A percentile compares a stretch with the other conserved stretches of the same genome.
phyloP scores from a whole-genome alignment of 2,329 filamentous ascomycete species.

The Aureobasidium sp. region DNA sequence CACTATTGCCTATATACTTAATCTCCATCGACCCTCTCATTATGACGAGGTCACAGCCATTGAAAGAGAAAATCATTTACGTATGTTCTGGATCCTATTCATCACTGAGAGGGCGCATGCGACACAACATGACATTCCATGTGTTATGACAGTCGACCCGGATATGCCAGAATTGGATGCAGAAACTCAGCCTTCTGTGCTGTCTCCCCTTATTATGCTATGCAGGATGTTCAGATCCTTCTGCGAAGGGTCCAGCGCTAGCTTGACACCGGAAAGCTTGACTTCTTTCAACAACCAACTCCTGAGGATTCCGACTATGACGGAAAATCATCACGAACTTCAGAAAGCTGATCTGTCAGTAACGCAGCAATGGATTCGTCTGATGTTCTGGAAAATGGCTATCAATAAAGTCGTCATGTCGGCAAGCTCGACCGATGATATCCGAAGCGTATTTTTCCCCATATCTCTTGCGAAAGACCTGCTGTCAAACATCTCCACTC shows the following conservation, averaged over 20 bases:
- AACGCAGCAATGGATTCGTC: constrained; percentile 27
- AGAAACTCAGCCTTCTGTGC: constrained; percentile 6
- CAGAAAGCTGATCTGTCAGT: constrained; percentile 26
- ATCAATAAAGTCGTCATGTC: constrained; percentile 23
- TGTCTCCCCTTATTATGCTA: constrained; percentile 23
- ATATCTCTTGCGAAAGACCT: constrained; percentile 2
- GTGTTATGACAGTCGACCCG: constrained; percentile 17
- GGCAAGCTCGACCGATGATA: neutral
- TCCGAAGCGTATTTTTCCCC: constrained; percentile 14
- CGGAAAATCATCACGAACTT: constrained; percentile 19
- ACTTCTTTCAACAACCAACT: constrained; percentile 19
- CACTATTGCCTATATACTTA: constrained; percentile 24
- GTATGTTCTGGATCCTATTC: constrained; percentile 26
- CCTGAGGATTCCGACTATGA: constrained; percentile 9
- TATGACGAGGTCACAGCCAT: constrained; percentile 12
- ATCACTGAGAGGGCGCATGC: constrained; percentile 24
- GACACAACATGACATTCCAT: constrained; percentile 24
- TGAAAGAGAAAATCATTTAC: constrained; percentile 16
- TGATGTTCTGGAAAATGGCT: constrained; percentile 27
- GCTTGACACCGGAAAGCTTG: neutral
- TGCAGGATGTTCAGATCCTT: constrained; percentile 24
- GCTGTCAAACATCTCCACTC: neutral
- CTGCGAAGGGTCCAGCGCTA: constrained; percentile 2
- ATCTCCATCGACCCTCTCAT: constrained; percentile 21
- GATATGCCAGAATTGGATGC: constrained; percentile 11